Evolutionary conservation across 179 eudicot genomes (phyloP).

Genomic region (Nepenthes alata): DNA sequence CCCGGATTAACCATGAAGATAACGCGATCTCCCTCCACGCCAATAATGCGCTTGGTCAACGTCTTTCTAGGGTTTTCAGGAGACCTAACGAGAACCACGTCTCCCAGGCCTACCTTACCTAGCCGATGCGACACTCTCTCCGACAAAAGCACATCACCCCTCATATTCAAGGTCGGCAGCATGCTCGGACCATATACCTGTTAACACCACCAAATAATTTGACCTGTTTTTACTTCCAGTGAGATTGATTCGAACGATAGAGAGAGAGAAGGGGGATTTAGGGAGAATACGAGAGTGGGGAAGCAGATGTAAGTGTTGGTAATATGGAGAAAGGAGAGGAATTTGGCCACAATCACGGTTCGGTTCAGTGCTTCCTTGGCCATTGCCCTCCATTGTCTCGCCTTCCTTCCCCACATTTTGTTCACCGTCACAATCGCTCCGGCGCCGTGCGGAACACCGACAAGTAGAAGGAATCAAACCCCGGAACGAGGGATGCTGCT

Average conservation of each 20-base stretch:
- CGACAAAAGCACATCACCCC: conserved; percentile 66
- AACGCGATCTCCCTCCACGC: conserved; percentile 63
- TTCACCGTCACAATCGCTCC: too few relatives aligned
- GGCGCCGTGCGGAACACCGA: too few relatives aligned
- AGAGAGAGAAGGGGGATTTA: background rate
- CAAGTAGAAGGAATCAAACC: too few relatives aligned
- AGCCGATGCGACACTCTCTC: conserved; percentile 50
- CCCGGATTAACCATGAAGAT: conserved; percentile 28
- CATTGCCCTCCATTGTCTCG: conserved; percentile 27
- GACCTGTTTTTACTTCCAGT: background rate
- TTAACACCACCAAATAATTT: background rate
- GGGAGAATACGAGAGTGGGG: conserved; percentile 41
- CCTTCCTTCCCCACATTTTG: conserved; percentile 17
- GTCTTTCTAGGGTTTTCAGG: conserved; percentile 59
- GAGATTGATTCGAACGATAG: background rate
- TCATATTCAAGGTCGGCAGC: conserved; percentile 71
- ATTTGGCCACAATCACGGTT: conserved; percentile 38
- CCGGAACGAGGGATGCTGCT: too few relatives aligned
- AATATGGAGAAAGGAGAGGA: conserved; percentile 40
- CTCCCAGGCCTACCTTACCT: conserved; percentile 49
- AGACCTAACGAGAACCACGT: conserved; percentile 52
- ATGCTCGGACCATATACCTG: conserved; percentile 88
- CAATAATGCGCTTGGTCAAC: conserved; percentile 62
- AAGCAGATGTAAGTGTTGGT: conserved; percentile 53
- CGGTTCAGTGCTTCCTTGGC: conserved; percentile 41